Conservation (phyloP, 305 asterid genomes). For the Stenogyne calaminthoides region DNA sequence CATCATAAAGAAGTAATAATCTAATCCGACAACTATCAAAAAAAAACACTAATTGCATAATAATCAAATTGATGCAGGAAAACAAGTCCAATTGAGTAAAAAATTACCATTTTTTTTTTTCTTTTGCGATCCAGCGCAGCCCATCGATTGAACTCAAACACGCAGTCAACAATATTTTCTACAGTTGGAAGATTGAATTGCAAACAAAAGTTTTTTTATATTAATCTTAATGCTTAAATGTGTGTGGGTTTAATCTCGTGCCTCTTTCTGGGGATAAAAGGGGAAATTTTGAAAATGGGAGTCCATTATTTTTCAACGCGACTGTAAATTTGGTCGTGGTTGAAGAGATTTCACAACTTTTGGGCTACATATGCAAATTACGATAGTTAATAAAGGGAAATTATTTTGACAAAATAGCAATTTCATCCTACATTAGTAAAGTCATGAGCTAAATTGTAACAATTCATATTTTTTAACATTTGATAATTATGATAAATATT, state of each 20-base stretch:
- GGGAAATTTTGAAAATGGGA: background rate
- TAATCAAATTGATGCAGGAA: background rate
- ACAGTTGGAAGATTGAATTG: background rate
- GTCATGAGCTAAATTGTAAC: too few species aligned
- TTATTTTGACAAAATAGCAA: background rate
- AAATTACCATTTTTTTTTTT: slow-evolving; percentile 39
- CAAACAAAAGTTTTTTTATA: too few species aligned
- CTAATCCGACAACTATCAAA: background rate
- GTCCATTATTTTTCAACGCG: background rate
- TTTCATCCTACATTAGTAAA: background rate
- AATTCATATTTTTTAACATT: too few species aligned
- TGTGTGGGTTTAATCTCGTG: background rate
- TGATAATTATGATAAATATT: too few species aligned
- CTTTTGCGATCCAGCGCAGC: slow-evolving; percentile 68
- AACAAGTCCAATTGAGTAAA: background rate
- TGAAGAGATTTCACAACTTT: background rate
- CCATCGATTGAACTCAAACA: slow-evolving; percentile 34
- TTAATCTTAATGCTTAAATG: too few species aligned
- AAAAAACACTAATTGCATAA: background rate
- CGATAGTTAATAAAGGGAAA: background rate
- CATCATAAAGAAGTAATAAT: background rate
- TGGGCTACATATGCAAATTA: background rate
- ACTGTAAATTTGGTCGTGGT: background rate
- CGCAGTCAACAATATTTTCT: background rate
- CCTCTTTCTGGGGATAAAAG: background rate